Evolutionary conservation across 345 rosid genomes (phyloP).

Genomic region (Arabis alpina): DNA sequence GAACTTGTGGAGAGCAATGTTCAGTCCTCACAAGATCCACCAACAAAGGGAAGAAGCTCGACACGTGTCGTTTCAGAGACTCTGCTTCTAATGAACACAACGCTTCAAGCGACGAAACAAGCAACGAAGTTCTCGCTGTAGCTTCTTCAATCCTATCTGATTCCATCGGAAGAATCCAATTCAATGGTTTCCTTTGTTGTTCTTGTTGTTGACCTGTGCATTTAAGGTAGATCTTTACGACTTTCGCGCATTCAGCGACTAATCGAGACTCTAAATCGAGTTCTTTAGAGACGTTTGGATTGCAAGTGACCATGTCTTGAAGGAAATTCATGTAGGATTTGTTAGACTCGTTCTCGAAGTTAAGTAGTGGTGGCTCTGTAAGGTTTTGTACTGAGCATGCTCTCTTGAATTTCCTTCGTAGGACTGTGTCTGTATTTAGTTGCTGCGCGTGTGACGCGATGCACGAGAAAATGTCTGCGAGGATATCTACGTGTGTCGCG

Average conservation of each 20-base stretch:
- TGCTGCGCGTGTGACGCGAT: constrained; percentile 74
- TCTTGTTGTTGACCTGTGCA: constrained; percentile 47
- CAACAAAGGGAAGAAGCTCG: constrained; percentile 73
- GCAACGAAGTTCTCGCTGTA: constrained; percentile 70
- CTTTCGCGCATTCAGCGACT: constrained; percentile 58
- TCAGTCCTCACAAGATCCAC: constrained; percentile 80
- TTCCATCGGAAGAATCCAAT: constrained; percentile 75
- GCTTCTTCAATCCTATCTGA: constrained; percentile 75
- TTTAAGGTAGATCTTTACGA: constrained; percentile 67
- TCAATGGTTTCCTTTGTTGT: constrained; percentile 35
- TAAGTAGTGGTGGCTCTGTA: constrained; percentile 76
- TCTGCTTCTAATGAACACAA: constrained; percentile 59
- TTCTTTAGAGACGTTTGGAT: constrained; percentile 51
- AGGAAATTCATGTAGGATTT: constrained; percentile 70
- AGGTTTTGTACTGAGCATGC: constrained; percentile 74
- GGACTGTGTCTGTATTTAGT: constrained; percentile 53
- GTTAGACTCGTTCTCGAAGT: constrained; percentile 85
- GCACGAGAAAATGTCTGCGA: constrained; percentile 62
- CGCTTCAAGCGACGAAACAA: constrained; percentile 62
- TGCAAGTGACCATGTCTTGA: constrained; percentile 51
- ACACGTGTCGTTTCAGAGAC: constrained; percentile 55
- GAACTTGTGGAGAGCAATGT: constrained; percentile 86
- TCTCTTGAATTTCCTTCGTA: constrained; percentile 70
- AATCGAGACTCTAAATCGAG: constrained; percentile 66
- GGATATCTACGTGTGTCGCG: constrained; percentile 48